Evolutionary conservation across 164 flowering plant species (phyloP).

Genomic region (grape (Vitis vinifera)): DNA sequence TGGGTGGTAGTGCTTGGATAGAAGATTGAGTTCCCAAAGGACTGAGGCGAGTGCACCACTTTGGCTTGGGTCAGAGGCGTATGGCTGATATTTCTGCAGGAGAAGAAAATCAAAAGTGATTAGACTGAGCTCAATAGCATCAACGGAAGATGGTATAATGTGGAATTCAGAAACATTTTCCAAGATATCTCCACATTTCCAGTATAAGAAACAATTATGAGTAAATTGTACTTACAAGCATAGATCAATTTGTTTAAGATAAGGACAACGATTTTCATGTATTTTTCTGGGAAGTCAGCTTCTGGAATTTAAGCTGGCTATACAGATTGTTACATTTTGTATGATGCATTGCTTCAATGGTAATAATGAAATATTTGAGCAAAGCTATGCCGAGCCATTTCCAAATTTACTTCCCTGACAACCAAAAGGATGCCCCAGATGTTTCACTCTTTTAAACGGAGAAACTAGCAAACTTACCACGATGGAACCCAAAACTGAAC

Average conservation of each 20-base stretch:
- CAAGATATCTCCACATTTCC: too few relatives aligned
- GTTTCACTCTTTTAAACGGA: too few relatives aligned
- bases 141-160: too few relatives aligned
- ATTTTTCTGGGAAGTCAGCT: neutral
- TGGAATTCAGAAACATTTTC: too few relatives aligned
- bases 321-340: neutral
- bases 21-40: constrained; percentile 82
- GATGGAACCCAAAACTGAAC: constrained; percentile 83
- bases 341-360: neutral
- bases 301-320: neutral
- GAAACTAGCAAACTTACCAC: constrained; percentile 50
- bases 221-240: too few relatives aligned
- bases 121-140: neutral
- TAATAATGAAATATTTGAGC: neutral
- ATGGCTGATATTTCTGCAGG: constrained; percentile 79
- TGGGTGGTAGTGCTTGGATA: constrained; percentile 74
- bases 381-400: too few relatives aligned
- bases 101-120: neutral
- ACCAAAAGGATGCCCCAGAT: too few relatives aligned
- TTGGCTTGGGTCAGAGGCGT: constrained; percentile 68
- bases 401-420: neutral
- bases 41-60: constrained; percentile 87
- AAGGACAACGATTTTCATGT: too few relatives aligned
- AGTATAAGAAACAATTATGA: too few relatives aligned
- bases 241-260: too few relatives aligned